Percentiles rank a stretch among this genome's conserved stretches.
These are phyloP conservation scores for Tetrahymena thermophila DNA, from an alignment of 73 alveolate species.

Conservation along the genomic window DNA sequence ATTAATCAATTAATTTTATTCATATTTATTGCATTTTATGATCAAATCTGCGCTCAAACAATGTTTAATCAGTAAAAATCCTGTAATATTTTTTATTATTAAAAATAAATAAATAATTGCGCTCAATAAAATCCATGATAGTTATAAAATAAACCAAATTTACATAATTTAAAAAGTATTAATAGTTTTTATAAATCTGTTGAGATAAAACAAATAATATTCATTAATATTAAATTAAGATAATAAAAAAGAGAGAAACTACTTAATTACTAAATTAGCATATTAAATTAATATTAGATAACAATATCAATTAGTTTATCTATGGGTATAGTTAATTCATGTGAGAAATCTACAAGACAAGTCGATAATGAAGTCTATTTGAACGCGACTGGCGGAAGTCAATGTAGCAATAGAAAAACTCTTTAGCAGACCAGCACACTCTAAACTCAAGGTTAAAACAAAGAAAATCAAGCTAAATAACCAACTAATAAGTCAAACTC, in stretches of 20 bases:
- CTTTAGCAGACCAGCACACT: not conserved
- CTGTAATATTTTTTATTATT: no score
- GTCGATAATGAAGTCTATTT: not conserved
- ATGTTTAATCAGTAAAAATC: not conserved
- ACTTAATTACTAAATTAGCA: not conserved
- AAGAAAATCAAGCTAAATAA: not conserved
- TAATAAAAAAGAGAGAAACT: not conserved
- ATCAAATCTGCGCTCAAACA: not conserved
- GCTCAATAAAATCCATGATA: not conserved
- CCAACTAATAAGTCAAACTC: not conserved
- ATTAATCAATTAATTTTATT: no score
- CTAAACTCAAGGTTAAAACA: not conserved
- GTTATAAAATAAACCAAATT: not conserved
- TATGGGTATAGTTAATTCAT: not conserved
- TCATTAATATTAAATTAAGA: no score
- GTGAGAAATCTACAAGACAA: not conserved
- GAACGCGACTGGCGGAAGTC: not conserved
- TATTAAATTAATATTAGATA: not conserved
- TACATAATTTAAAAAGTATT: not conserved
- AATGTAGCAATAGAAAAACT: not conserved
- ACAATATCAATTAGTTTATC: not conserved
- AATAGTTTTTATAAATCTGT: not conserved
- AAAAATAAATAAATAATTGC: not conserved
- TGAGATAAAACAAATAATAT: not conserved
- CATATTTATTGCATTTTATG: not conserved